Percentiles rank a stretch among this genome's conserved stretches.
These are phyloP conservation scores for Talaromyces liani DNA, from an alignment of 495 filamentous ascomycete species.

Conservation along the genomic window DNA sequence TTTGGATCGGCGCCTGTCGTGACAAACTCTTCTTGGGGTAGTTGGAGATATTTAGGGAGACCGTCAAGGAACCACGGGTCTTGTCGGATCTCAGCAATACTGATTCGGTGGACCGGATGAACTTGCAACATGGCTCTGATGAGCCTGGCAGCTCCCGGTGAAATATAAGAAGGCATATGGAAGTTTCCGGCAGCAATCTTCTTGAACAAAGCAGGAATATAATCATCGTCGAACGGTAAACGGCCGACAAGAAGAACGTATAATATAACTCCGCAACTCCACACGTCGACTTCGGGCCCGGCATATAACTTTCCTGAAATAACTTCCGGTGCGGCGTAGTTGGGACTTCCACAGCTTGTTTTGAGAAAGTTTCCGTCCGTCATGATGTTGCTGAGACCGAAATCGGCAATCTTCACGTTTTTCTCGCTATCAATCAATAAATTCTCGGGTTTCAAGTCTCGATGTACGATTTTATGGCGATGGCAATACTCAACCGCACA, in stretches of 20 bases:
- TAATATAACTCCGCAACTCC: conserved; percentile 97
- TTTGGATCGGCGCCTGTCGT: conserved; percentile 88
- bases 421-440: conserved; percentile 85
- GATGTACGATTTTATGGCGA: conserved; percentile 96
- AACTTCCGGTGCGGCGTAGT: conserved; percentile 96
- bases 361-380: conserved; percentile 98
- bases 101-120: conserved; percentile 88
- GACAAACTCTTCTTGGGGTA: conserved; percentile 86
- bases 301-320: conserved; percentile 97
- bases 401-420: conserved; percentile 98
- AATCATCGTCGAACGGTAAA: conserved; percentile 95
- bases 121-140: conserved; percentile 93
- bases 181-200: conserved; percentile 89
- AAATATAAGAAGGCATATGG: conserved; percentile 80
- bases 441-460: conserved; percentile 97
- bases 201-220: conserved; percentile 79
- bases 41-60: conserved; percentile 75
- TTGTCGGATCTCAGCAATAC: conserved; percentile 85
- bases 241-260: conserved; percentile 90
- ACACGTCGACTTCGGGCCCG: conserved; percentile 96
- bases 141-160: conserved; percentile 71
- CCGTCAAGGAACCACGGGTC: conserved; percentile 93
- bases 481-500: conserved; percentile 99
- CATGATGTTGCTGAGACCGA: conserved; percentile 98
- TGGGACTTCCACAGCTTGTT: conserved; percentile 95